Base-by-base conservation (phyloP, 2,329 filamentous ascomycete genomes). In the Tolypocladium guangdongense region DNA sequence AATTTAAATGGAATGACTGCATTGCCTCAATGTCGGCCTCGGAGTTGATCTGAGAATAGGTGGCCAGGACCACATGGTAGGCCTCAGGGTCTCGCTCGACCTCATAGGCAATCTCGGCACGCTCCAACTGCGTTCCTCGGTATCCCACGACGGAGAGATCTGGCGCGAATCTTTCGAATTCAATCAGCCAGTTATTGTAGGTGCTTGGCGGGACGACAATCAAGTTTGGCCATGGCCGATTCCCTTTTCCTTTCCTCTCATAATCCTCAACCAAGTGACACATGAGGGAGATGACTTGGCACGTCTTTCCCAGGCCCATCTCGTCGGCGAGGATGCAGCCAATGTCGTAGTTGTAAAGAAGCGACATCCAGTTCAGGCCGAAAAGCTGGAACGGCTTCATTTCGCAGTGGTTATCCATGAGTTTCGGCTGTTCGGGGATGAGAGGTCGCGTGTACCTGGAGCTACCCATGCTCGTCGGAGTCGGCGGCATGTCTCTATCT, bases 291-390 rank as follows among this genome's bases (percentile, higher is more conserved):
- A 99, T 96, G 57, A 97, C 90, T 64, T 99, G 92, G 62, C 90
- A 96, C 0, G 93, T 99, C 75, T 99, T 99, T 47, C 93, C 93
- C 41, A 92, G 75, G 51, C 88, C 93, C 93, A 99, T 99, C 66
- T 99, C 93, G 66, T 99, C 93, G 2, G 93, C 93, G 20, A 99
- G 76, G 54, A 99, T 97, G 57, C 90, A 92, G 47, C 89, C 92
- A 51, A 95, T 80, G 32, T 84, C 78, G 54, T 88, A 84, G 51
- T 84, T 78, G 71, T 90, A 95, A 16, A 99, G 78, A 47, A 97
- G 72, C 53, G 85, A 83, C 64, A 99, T 80, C 93, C 93, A 99
- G 65, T 97, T 97, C 51, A 99, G 78, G 4, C 93, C 93, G 33
- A 95, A 90, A 22, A 97, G 73, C 66, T 99, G 93, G 64, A 96